Base-by-base conservation (phyloP, 192 early-diverging fungal species). In the Funneliformis mosseae region DNA sequence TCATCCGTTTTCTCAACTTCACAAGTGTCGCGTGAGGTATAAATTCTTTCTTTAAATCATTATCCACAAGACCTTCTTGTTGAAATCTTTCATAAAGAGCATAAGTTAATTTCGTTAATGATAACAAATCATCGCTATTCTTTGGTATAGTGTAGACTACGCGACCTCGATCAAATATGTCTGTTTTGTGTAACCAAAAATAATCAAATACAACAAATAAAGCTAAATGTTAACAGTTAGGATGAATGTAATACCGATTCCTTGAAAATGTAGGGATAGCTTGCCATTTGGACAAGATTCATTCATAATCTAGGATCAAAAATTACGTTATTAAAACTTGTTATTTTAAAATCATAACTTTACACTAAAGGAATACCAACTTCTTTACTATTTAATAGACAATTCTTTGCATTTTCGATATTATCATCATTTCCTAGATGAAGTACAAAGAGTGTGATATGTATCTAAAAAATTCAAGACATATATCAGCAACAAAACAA, bases 401-500 rank as follows among this genome's bases (percentile, higher is more conserved):
- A 64, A 14, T 64, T 28, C 27, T 64, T 64, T 28, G 63, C 63
- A 14, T 64, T 9, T 1, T 18, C 25, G 3, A 64, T 28, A 28
- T 25, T 64, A 64, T 64, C 63, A 27, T 64, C 8, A 28, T 64
- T 28, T 55, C 16, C 48, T 23, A 64, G 27, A 14, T 23, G 63
- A 28, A 64, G 63, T 27, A 64, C 63, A 64, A 64, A 64, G 25
- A 64, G 63, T 8, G 63, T 64, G 9, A 64, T 64, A 64, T 64
- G 63, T 27, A 23, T 27, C 63, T 64, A 64, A 12, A 64, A 27
- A 28, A 64, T 64, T 4, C n/a, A 64, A 12, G 12, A 27, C 10
- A 64, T 16, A 11, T 64, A 27, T 27, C 12, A 64, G 3, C 27
- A 27, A 14, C 6, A 27, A 0, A 10, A 64, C n/a, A 28, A 1